Evolutionary conservation across 768 basidiomycete genomes (phyloP), one percentile per base, ranked within the genome.

Genomic region (Tricholoma sp.): DNA sequence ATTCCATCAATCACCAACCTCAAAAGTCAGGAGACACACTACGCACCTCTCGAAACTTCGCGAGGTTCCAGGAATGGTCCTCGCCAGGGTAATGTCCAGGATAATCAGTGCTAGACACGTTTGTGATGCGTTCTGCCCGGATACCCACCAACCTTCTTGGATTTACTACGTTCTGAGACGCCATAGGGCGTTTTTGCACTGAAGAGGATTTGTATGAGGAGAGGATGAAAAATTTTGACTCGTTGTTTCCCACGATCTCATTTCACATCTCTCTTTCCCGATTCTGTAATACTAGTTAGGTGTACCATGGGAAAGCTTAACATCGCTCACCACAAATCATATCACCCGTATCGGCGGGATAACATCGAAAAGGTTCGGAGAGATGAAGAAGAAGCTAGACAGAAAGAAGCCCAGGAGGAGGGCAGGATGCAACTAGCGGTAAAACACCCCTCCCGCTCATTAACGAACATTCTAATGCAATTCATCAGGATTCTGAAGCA

Each of bases 261-360:
- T n/a, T n/a, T 48, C 47, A 3, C 0, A 2, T 11, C 20, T 1
- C 20, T 45, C 10, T 18, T 13, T 11, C 17, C 18, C 41, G 17
- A 42, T 42, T 18, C 18, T 24, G 24, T 1, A 2, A 24, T 24
- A 24, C 24, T 24, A 24, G 24, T 24, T 4, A 24, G 24, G 24
- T 48, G 15, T 29, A 70, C 58, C 47, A 91, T 91, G 90, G 90
- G 89, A 28, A 90, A 90, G 65, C 79, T 93, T 20, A 91, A 91
- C 67, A 92, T 93, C 68, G 91, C 91, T 11, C 91, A 93, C 68
- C 91, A 92, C 76, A 94, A 94, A 67, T 91, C 89, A 1, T 93
- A 93, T 68, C 91, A 94, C 61, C 91, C 91, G 0, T 93, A 93
- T 66, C 74, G 91, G 37, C 71, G 85, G 42, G 91, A 94, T 67